Conservation (phyloP, 2,329 filamentous ascomycete species). For the Phialophora chinensis region DNA sequence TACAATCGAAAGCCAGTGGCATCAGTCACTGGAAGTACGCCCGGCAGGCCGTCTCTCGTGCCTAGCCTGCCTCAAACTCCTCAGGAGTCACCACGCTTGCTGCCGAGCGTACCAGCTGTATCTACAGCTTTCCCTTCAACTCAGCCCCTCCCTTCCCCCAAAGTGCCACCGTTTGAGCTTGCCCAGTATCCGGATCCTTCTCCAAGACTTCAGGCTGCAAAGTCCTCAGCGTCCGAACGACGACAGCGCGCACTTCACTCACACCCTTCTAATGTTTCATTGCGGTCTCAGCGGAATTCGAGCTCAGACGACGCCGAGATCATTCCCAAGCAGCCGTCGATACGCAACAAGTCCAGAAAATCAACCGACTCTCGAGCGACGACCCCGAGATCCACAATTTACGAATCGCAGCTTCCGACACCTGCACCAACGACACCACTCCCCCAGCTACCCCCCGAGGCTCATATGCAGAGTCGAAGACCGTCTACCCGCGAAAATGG, state of each 20-base stretch:
- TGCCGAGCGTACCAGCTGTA: slow-evolving; percentile 11
- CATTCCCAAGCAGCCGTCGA: slow-evolving; percentile 20
- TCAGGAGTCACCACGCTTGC: slow-evolving; percentile 32
- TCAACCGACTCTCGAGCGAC: slow-evolving; percentile 35
- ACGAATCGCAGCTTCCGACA: slow-evolving; percentile 33
- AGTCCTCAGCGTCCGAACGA: slow-evolving; percentile 37
- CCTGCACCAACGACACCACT: slow-evolving; percentile 36
- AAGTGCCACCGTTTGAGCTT: slow-evolving; percentile 22
- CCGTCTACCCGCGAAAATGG: slow-evolving; percentile 25
- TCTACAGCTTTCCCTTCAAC: slow-evolving; percentile 5
- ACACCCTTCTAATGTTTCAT: slow-evolving; percentile 36
- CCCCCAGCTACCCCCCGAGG: slow-evolving; percentile 31
- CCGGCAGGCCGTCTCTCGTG: slow-evolving; percentile 21
- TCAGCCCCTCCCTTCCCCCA: slow-evolving; percentile 25
- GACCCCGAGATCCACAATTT: slow-evolving; percentile 32
- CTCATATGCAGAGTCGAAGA: slow-evolving; percentile 31
- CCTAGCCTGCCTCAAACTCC: slow-evolving; percentile 33
- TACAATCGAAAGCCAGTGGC: slow-evolving; percentile 38
- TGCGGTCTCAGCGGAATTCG: slow-evolving; percentile 29
- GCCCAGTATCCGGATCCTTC: slow-evolving; percentile 19
- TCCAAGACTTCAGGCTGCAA: slow-evolving; percentile 27
- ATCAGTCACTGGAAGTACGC: slow-evolving; percentile 17
- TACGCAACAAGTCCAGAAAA: slow-evolving; percentile 33
- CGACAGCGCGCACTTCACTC: slow-evolving; percentile 37
- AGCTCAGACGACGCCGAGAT: slow-evolving; percentile 34